Percentiles rank a stretch among this genome's conserved stretches.
Conservation (phyloP, 176 grass and related monocot genomes). For the Musa beccarii region DNA sequence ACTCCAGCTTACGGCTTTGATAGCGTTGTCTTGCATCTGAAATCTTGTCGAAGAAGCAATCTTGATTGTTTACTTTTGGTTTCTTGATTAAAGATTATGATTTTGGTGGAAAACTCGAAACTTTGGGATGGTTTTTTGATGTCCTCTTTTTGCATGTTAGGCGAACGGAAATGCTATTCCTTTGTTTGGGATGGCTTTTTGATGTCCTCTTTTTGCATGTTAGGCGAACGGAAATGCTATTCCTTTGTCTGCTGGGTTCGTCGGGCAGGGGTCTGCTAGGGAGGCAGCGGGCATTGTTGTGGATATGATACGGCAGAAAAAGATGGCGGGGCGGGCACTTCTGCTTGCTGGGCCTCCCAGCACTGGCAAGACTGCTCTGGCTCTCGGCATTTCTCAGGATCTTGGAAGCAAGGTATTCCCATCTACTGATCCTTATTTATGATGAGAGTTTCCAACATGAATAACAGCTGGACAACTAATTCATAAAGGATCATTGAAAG, state of each 20-base stretch:
- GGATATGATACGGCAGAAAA: constrained; percentile 95
- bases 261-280: constrained; percentile 60
- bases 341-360: constrained; percentile 77
- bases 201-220: not conserved
- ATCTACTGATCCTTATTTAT: not conserved
- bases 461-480: too few species aligned
- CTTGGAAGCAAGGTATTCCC: constrained; percentile 80
- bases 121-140: not conserved
- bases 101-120: not conserved
- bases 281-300: constrained; percentile 61
- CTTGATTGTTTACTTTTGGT: not conserved
- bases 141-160: not conserved
- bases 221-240: constrained; percentile 49
- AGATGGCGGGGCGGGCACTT: constrained; percentile 86
- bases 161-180: too few species aligned
- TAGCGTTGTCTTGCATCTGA: too few species aligned
- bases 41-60: too few species aligned
- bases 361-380: constrained; percentile 83
- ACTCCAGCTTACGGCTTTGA: not conserved
- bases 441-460: not conserved
- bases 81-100: not conserved
- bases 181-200: not conserved
- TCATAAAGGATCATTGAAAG: too few species aligned
- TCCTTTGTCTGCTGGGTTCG: constrained; percentile 66
- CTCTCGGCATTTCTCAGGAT: constrained; percentile 85